Percentiles rank a stretch among this genome's conserved stretches.
Conservation (phyloP, 2,329 filamentous ascomycete species). For the Colletotrichum liriopes region DNA sequence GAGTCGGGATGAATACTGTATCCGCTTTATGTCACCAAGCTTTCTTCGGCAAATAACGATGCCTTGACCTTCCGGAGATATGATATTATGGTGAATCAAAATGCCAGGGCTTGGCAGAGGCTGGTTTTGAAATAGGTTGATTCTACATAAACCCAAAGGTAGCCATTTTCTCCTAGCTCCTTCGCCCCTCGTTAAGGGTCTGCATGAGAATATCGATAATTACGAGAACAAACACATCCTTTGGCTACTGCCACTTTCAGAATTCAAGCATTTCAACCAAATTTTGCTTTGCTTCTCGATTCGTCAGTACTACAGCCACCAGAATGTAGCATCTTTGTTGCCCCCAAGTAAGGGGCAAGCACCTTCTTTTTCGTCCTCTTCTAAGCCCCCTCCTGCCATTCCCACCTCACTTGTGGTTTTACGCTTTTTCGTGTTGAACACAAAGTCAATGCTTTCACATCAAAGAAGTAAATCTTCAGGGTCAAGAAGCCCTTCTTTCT, state of each 20-base stretch:
- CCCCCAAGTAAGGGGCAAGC: neutral
- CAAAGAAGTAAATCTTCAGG: neutral
- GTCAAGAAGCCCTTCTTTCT: neutral
- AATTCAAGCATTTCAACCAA: neutral
- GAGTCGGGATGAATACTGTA: neutral
- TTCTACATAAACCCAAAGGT: neutral
- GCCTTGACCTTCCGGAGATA: neutral
- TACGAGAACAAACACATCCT: too few relatives aligned
- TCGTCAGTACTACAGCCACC: neutral
- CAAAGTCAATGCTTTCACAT: neutral
- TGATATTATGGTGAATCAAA: neutral
- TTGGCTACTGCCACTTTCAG: neutral
- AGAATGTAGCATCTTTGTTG: neutral
- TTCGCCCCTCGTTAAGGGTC: neutral
- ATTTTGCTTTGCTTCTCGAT: neutral
- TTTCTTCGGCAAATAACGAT: neutral
- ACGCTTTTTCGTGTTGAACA: neutral
- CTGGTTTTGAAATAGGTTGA: neutral
- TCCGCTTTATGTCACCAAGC: too few relatives aligned
- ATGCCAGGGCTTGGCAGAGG: neutral
- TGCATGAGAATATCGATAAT: too few relatives aligned
- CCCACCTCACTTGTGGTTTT: neutral
- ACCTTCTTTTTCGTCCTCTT: neutral
- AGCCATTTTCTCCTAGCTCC: neutral
- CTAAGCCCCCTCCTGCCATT: neutral